Percentiles rank a stretch among this genome's conserved stretches.
Conservation (phyloP, 2,329 filamentous ascomycete genomes). For the Pseudopyricularia cyperi region DNA sequence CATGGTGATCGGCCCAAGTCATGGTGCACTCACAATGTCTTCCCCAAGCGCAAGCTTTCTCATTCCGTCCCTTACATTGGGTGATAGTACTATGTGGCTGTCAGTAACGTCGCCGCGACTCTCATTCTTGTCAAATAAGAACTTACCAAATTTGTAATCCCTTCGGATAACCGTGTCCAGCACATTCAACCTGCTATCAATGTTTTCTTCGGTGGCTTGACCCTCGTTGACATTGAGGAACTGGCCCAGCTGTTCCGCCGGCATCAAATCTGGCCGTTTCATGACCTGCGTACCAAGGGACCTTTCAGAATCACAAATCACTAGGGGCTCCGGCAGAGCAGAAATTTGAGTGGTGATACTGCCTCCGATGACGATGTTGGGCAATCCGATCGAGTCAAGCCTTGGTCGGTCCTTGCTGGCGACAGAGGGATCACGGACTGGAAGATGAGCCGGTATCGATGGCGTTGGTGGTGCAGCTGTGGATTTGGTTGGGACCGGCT, state of each 20-base stretch:
- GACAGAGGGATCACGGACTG: background rate
- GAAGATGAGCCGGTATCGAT: background rate
- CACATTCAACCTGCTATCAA: background rate
- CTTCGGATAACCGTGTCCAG: background rate
- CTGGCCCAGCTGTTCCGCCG: slow-evolving; percentile 1
- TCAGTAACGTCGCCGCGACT: background rate
- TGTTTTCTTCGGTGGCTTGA: background rate
- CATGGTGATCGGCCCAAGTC: background rate
- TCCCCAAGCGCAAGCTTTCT: background rate
- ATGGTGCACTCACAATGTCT: background rate
- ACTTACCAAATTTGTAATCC: slow-evolving; percentile 1
- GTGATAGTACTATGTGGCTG: background rate
- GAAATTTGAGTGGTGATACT: background rate
- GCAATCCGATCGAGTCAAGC: slow-evolving; percentile 1
- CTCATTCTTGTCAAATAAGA: background rate
- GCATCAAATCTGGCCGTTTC: background rate
- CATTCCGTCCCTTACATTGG: background rate
- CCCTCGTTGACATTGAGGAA: slow-evolving; percentile 1
- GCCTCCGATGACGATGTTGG: background rate
- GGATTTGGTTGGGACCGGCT: background rate
- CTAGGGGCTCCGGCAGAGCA: background rate
- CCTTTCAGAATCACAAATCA: background rate
- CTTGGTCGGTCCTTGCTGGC: background rate
- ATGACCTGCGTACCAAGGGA: background rate
- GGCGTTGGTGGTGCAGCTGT: background rate